Evolutionary conservation across 257 asterid genomes (phyloP), one percentile per base, ranked within the genome.

Genomic region (Solanum verrucosum): DNA sequence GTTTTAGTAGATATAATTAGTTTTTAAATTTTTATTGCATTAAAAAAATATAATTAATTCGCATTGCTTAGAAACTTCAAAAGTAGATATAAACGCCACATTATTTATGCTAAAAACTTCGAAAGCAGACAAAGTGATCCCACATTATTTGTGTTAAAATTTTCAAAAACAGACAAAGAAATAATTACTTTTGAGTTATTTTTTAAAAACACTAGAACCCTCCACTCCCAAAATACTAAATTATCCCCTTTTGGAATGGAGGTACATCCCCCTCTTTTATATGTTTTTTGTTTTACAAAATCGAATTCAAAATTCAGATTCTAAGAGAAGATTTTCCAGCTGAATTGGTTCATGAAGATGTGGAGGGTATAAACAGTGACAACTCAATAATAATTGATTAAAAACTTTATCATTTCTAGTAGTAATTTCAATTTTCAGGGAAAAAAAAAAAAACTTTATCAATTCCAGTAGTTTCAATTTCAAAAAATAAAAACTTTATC

Each of bases 231-330:
- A 52, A 16, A 18, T 18, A 9, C 23, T 18, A 16, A 52, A 52
- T 2, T 52, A 52, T 52, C 63, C 23, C 52, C 16, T 13, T 44
- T 12, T 40, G 46, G 46, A 40, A 40, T 9, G 46, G 46, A 40
- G 46, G 46, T 40, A 40, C 46, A 40, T 40, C 46, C 46, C 46
- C 46, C 46, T 40, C 46, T 42, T 12, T 44, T 44, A 44, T 44
- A 12, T 44, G 52, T 44, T 12, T 44, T 12, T 44, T 44, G 1
- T 12, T 44, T 44, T 44, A 44, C 59, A 49, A 49, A 49, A 49
- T 15, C 21, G 59, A 49, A 49, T 49, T 91, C 72, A 91, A 73
- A 72, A 95, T 91, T 56, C 87, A 87, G 73, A 85, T 92, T 87
- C 86, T 91, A 25, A 88, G 87, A 86, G 68, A 86, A 40, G 60